Conservation (phyloP, 179 eudicot species). For the Amaranthus tricolor region DNA sequence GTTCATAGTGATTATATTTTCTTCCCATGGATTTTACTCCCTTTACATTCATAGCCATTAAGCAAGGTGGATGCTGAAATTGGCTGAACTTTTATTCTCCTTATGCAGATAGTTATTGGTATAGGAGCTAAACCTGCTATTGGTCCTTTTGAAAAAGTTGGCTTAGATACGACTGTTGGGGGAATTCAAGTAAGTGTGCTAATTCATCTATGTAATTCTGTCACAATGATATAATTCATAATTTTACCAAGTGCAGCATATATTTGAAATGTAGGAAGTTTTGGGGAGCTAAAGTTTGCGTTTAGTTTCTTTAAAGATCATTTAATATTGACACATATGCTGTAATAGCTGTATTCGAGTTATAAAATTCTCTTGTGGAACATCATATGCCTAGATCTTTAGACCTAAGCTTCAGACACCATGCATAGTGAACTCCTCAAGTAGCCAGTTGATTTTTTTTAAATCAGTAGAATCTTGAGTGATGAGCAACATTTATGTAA, state of each 20-base stretch:
- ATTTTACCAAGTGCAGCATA: background rate
- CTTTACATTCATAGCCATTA: background rate
- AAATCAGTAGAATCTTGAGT: background rate
- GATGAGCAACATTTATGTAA: background rate
- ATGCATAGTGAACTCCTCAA: background rate
- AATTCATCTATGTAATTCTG: background rate
- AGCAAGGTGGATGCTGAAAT: background rate
- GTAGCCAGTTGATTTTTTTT: background rate
- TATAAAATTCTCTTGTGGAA: background rate
- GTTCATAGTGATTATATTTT: background rate
- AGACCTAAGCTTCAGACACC: background rate
- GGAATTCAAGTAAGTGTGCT: constrained; percentile 76
- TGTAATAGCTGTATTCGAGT: background rate
- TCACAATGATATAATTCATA: background rate
- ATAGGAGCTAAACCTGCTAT: constrained; percentile 96
- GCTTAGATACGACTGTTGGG: constrained; percentile 66
- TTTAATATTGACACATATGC: background rate
- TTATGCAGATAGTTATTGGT: constrained; percentile 72
- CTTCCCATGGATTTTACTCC: background rate
- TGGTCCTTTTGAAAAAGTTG: constrained; percentile 67
- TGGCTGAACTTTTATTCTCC: constrained; percentile 1
- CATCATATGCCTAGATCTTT: background rate
- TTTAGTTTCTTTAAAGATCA: background rate
- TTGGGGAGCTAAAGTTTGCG: background rate
- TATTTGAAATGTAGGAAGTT: background rate